Base-by-base conservation (phyloP, 106 monocot genomes). In the Apostasia shenzhenica region DNA sequence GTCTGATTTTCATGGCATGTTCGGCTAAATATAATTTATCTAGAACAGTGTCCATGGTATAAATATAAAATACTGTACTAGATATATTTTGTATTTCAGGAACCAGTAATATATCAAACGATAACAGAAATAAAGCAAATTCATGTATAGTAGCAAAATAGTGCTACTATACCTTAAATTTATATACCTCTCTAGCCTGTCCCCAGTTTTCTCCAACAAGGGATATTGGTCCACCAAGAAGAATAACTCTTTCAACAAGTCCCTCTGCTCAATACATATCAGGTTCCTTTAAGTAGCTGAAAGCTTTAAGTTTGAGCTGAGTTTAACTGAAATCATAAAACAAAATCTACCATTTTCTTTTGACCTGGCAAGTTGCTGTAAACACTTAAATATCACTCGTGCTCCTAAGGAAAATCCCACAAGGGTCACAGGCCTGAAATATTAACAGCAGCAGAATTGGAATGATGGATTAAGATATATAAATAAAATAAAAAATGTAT, bases 401-500 rank as follows among this genome's bases (percentile, higher is more conserved):
- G 88, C 95, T 59, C 95, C 91, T 66, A 95, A 71, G 43, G 95
- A 95, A 79, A 91, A 95, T 14, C 95, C 95, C 68, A 91, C 40
- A 39, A 95, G 91, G 2, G 91, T 95, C 13, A 95, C 95, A 3
- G 95, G 95, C 76, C 95, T 95, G 80, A 69, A 75, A 57, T 41
- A 8, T 50, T 45, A 52, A 38, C 14, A 75, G 12, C 8, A 8
- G 38, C 44, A 48, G 40, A 66, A 13, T 67, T 57, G 51, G 51
- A n/a, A 47, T 3, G 37, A 2, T 11, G 48, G 1, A 39, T 6
- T 46, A 5, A 11, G 48, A 59, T 14, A 38, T 51, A 46, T n/a
- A 46, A 8, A 39, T 47, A 10, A 67, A n/a, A 37, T 37, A 50
- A 67, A 67, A 53, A 64, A 74, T 49, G 8, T 26, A 38, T 40